Conservation (phyloP, 805 yeast genomes). For the Saccharomycopsis vini region DNA sequence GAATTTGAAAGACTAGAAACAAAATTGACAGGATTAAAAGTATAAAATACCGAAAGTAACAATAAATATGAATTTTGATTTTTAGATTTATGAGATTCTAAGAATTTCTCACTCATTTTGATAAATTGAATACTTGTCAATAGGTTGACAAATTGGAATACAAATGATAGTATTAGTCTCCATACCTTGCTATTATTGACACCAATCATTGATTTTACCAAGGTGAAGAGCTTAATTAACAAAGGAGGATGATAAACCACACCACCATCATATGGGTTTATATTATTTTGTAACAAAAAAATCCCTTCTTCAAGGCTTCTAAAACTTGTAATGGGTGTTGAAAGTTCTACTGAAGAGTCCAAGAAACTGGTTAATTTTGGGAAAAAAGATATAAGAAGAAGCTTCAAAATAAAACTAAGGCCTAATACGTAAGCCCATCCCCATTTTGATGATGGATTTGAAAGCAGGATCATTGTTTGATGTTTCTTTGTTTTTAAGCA, state of each 20-base stretch:
- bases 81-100: slow-evolving; percentile 13
- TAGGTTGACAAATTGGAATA: slow-evolving; percentile 55
- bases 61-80: slow-evolving; percentile 24
- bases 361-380: slow-evolving; percentile 28
- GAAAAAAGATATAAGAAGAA: background rate
- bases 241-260: slow-evolving; percentile 82
- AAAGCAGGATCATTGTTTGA: background rate
- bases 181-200: slow-evolving; percentile 13
- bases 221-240: slow-evolving; percentile 36
- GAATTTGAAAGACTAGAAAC: slow-evolving; percentile 63
- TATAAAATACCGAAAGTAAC: slow-evolving; percentile 47
- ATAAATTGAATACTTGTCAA: slow-evolving; percentile 47
- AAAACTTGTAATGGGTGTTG: slow-evolving; percentile 70
- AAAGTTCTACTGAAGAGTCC: slow-evolving; percentile 49
- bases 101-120: slow-evolving; percentile 33
- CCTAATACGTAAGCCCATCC: too few relatives aligned
- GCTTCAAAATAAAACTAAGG: background rate
- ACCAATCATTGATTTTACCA: slow-evolving; percentile 22
- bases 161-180: slow-evolving; percentile 9
- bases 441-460: too few relatives aligned
- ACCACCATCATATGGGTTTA: slow-evolving; percentile 75
- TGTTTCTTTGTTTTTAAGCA: too few relatives aligned
- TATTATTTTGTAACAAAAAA: slow-evolving; percentile 44
- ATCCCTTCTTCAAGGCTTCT: slow-evolving; percentile 59
- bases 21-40: slow-evolving; percentile 74